Conservation (phyloP, 2,329 filamentous ascomycete species). For the Incumbomyces delicatus region DNA sequence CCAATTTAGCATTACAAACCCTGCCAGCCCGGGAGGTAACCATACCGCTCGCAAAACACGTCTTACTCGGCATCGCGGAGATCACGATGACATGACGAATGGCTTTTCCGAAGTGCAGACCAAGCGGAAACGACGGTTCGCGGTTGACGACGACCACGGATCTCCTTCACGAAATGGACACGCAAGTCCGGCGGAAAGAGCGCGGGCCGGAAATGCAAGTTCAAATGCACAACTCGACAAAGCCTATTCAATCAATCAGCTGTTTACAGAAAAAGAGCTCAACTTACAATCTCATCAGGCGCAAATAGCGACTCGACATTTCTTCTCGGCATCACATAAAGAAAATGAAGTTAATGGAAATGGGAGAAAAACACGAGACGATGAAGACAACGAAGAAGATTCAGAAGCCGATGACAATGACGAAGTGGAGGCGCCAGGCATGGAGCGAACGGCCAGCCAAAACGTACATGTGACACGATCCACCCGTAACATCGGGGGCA, state of each 20-base stretch:
- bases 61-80: conserved; percentile 48
- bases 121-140: conserved; percentile 50
- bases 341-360: conserved; percentile 18
- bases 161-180: conserved; percentile 46
- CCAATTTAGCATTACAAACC: conserved; percentile 56
- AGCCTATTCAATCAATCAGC: conserved; percentile 51
- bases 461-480: conserved; percentile 47
- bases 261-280: conserved; percentile 60
- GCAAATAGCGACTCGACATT: conserved; percentile 47
- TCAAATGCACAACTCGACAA: conserved; percentile 48
- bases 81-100: conserved; percentile 43
- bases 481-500: conserved; percentile 39
- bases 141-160: conserved; percentile 46
- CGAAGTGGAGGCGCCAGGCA: conserved; percentile 41
- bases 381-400: conserved; percentile 29
- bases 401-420: conserved; percentile 33
- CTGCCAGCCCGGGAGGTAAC: conserved; percentile 51
- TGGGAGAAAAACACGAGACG: conserved; percentile 30
- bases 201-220: conserved; percentile 37
- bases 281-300: conserved; percentile 52
- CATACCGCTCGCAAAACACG: conserved; percentile 54
- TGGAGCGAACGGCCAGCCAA: conserved; percentile 51
- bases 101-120: conserved; percentile 40
- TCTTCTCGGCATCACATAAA: conserved; percentile 47
- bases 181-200: conserved; percentile 41